Conservation (phyloP, 2,329 filamentous ascomycete species). For the Cladosporium halotolerans region DNA sequence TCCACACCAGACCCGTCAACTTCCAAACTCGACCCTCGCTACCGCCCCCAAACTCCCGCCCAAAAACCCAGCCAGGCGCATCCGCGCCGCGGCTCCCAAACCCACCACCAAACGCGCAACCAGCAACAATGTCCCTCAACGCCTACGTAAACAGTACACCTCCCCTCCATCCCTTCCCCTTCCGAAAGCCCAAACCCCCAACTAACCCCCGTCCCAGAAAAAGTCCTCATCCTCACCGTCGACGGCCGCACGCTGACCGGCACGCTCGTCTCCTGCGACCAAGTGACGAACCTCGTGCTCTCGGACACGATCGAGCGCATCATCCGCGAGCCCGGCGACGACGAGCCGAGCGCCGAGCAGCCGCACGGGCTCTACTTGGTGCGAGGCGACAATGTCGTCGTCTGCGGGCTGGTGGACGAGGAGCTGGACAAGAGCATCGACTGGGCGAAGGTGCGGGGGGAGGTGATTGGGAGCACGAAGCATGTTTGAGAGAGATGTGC, state of each 20-base stretch:
- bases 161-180: background rate
- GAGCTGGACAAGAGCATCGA: slow-evolving; percentile 83
- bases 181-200: background rate
- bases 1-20: too few species aligned
- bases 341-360: slow-evolving; percentile 71
- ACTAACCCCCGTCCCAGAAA: slow-evolving; percentile 53
- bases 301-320: slow-evolving; percentile 80
- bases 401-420: slow-evolving; percentile 86
- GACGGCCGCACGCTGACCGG: slow-evolving; percentile 77
- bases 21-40: background rate
- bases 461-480: slow-evolving; percentile 77
- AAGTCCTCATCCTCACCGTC: slow-evolving; percentile 83
- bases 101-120: background rate
- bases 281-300: slow-evolving; percentile 88
- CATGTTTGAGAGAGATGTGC: slow-evolving; percentile 47
- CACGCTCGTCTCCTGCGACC: slow-evolving; percentile 77
- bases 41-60: background rate
- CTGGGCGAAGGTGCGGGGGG: slow-evolving; percentile 84
- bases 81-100: slow-evolving; percentile 1
- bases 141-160: slow-evolving; percentile 37
- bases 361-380: slow-evolving; percentile 86
- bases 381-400: slow-evolving; percentile 86
- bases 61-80: background rate
- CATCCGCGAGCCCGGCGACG: slow-evolving; percentile 78
- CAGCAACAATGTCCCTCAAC: slow-evolving; percentile 35